A percentile compares a stretch with the other conserved stretches of the same genome.
Evolutionary conservation across 2,329 filamentous ascomycete species (phyloP).

Genomic region (Neoscytalidium dimidiatum): DNA sequence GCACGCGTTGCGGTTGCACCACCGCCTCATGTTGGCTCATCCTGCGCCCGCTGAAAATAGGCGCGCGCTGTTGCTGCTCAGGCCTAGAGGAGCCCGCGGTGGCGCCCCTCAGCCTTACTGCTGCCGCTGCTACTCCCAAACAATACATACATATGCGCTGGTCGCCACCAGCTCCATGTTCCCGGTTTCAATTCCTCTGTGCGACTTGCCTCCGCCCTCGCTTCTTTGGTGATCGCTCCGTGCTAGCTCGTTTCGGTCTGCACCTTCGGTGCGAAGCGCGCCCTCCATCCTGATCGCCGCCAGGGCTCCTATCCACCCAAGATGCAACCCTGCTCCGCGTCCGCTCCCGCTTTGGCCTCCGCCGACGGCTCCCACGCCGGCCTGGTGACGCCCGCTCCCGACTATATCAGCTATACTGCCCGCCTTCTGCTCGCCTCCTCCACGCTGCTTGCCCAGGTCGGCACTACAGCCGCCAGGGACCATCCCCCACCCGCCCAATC

Average conservation of each 20-base stretch:
- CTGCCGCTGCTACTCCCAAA: not conserved
- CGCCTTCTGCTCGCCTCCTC: constrained; percentile 17
- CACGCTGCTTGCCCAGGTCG: constrained; percentile 16
- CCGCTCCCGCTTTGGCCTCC: constrained; percentile 5
- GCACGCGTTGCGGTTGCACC: constrained; percentile 13
- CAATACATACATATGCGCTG: not conserved
- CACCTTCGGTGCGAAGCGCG: constrained; percentile 4
- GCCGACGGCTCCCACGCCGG: not conserved
- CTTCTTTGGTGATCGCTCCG: constrained; percentile 8
- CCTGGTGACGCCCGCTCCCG: not conserved
- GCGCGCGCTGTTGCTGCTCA: not conserved
- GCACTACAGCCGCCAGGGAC: constrained; percentile 16
- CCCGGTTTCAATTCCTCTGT: constrained; percentile 4
- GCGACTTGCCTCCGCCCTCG: constrained; percentile 17
- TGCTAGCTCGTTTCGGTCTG: constrained; percentile 5
- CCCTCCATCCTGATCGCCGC: constrained; percentile 8
- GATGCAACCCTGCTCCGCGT: constrained; percentile 19
- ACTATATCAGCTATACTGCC: constrained; percentile 22
- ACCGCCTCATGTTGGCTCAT: constrained; percentile 16
- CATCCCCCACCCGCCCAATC: constrained; percentile 6
- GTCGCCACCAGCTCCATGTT: not conserved
- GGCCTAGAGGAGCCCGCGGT: not conserved
- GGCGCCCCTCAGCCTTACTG: constrained; percentile 10
- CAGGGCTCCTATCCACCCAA: constrained; percentile 2
- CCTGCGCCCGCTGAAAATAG: constrained; percentile 1